These are phyloP conservation scores for Chlamydomonas eustigma DNA, from an alignment of 139 green algal genomes.

Conservation along the genomic window DNA sequence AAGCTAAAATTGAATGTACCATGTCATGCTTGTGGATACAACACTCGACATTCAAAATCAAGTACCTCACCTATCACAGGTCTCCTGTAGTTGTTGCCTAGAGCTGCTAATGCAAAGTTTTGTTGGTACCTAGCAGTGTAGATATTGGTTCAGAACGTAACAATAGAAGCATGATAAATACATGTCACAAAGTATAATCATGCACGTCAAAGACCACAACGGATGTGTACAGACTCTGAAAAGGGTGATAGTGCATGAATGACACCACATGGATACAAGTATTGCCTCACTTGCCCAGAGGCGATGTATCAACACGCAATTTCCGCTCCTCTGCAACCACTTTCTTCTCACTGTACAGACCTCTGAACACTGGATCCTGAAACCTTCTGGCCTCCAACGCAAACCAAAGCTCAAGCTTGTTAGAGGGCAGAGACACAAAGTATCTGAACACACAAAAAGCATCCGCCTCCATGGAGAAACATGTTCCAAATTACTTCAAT, in stretches of 20 bases:
- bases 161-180: too few species aligned
- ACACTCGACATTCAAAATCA: too few species aligned
- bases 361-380: conserved; percentile 54
- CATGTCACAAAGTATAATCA: too few species aligned
- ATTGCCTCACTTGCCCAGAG: conserved; percentile 51
- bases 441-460: too few species aligned
- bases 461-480: too few species aligned
- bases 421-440: conserved; percentile 60
- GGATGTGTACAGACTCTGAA: too few species aligned
- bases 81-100: conserved; percentile 64
- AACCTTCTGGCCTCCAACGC: conserved; percentile 83
- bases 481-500: conserved; percentile 63
- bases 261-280: neutral
- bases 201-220: too few species aligned
- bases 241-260: too few species aligned
- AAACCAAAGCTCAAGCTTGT: conserved; percentile 87
- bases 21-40: too few species aligned
- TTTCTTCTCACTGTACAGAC: conserved; percentile 83
- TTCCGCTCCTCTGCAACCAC: conserved; percentile 79
- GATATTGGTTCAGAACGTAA: too few species aligned
- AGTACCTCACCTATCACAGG: conserved; percentile 66
- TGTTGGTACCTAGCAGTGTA: conserved; percentile 1
- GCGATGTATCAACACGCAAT: conserved; percentile 74
- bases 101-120: neutral
- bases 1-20: too few species aligned